A percentile compares a stretch with the other conserved stretches of the same genome.
Evolutionary conservation across 805 yeast genomes (phyloP).

Genomic region (Wickerhamomyces strasburgensis): DNA sequence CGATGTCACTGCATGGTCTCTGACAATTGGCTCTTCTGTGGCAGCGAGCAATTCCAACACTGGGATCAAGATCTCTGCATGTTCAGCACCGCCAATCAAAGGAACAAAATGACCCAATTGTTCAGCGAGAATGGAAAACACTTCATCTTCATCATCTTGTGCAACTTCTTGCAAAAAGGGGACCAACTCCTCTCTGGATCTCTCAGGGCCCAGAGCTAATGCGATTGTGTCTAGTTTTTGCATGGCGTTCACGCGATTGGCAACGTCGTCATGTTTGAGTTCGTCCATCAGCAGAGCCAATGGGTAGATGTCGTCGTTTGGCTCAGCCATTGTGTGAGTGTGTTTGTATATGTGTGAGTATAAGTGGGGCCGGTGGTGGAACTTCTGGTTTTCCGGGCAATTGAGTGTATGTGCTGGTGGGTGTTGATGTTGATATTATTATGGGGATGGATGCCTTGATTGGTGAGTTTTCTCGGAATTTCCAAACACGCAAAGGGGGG

Average conservation of each 20-base stretch:
- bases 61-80: constrained; percentile 55
- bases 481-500: too few species aligned
- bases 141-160: constrained; percentile 98
- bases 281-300: constrained; percentile 96
- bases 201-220: constrained; percentile 87
- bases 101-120: constrained; percentile 87
- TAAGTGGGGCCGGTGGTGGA: too few species aligned
- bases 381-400: too few species aligned
- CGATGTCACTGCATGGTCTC: constrained; percentile 91
- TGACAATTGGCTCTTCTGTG: constrained; percentile 92
- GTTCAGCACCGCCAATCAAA: constrained; percentile 75
- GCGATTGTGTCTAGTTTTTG: constrained; percentile 91
- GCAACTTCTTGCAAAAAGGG: constrained; percentile 84
- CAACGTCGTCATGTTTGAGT: constrained; percentile 91
- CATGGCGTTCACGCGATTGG: constrained; percentile 93
- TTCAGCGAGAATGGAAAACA: constrained; percentile 86
- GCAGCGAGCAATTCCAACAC: constrained; percentile 75
- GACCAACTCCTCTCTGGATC: constrained; percentile 82
- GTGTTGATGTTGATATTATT: too few species aligned
- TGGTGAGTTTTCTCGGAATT: too few species aligned
- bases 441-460: too few species aligned
- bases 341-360: too few species aligned
- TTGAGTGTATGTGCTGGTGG: too few species aligned
- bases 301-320: constrained; percentile 64
- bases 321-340: constrained; percentile 3